phyloP scores from a whole-genome alignment of 2,329 filamentous ascomycete genomes.

The Neofusicoccum parvum region DNA sequence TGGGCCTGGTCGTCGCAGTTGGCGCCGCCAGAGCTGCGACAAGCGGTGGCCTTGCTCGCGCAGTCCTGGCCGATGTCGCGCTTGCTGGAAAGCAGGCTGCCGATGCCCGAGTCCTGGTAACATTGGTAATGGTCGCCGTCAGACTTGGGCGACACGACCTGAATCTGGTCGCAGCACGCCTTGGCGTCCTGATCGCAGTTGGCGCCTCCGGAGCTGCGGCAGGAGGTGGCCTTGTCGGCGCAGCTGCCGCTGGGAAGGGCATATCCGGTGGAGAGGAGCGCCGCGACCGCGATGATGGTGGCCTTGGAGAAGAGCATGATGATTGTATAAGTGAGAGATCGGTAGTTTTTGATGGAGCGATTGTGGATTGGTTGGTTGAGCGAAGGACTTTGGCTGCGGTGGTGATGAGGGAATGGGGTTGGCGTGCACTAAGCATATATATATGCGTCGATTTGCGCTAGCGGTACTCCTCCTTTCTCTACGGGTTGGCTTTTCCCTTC shows the following conservation, averaged over 20 bases:
- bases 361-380: background rate
- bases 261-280: background rate
- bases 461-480: background rate
- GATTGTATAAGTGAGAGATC: background rate
- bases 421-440: background rate
- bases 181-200: background rate
- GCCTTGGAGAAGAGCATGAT: slow-evolving; percentile 5
- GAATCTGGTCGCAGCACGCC: background rate
- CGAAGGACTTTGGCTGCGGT: background rate
- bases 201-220: background rate
- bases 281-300: slow-evolving; percentile 1
- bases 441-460: background rate
- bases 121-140: slow-evolving; percentile 1
- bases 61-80: background rate
- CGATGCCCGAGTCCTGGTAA: slow-evolving; percentile 1
- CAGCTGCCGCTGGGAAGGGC: background rate
- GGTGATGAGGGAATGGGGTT: background rate
- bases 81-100: background rate
- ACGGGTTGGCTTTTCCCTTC: background rate
- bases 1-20: background rate
- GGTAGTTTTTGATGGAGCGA: background rate
- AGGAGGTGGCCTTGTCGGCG: background rate
- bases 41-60: background rate
- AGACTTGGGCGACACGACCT: background rate
- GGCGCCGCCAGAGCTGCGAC: background rate